These are phyloP conservation scores for Globisporangium barbulae DNA, from an alignment of 352 stramenopile genomes.

Conservation along the genomic window DNA sequence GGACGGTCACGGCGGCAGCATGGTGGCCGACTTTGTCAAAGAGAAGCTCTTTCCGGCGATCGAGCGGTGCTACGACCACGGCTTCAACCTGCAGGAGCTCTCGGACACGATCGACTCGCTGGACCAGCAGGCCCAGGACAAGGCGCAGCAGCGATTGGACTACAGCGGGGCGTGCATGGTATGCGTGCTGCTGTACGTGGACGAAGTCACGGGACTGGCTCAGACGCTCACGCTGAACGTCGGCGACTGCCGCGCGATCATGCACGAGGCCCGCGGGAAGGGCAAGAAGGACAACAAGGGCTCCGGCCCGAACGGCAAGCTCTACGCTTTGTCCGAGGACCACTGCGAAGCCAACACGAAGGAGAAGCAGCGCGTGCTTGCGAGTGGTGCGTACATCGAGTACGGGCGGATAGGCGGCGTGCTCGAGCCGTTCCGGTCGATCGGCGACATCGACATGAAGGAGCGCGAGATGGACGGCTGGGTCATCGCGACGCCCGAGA, in stretches of 20 bases:
- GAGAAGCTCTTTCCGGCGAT: slow-evolving; percentile 43
- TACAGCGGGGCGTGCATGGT: slow-evolving; percentile 67
- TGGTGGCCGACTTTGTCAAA: slow-evolving; percentile 57
- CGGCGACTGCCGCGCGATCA: slow-evolving; percentile 68
- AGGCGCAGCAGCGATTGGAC: slow-evolving; percentile 38
- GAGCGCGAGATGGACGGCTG: slow-evolving; percentile 62
- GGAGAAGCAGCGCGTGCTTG: slow-evolving; percentile 58
- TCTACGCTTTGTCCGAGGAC: slow-evolving; percentile 49
- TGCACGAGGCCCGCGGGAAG: slow-evolving; percentile 29
- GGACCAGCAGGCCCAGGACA: slow-evolving; percentile 38
- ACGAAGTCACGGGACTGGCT: slow-evolving; percentile 28
- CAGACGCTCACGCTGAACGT: slow-evolving; percentile 66
- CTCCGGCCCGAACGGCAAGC: slow-evolving; percentile 11
- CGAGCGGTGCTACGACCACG: slow-evolving; percentile 33
- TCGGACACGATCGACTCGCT: slow-evolving; percentile 43
- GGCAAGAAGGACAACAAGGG: slow-evolving; percentile 19
- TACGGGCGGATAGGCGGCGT: slow-evolving; percentile 73
- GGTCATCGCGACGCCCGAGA: slow-evolving; percentile 71
- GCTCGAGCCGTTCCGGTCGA: slow-evolving; percentile 77
- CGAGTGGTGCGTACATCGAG: slow-evolving; percentile 62
- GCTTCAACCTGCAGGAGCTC: slow-evolving; percentile 32
- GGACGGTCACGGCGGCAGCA: slow-evolving; percentile 65
- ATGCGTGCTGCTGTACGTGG: slow-evolving; percentile 46
- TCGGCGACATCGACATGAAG: slow-evolving; percentile 87
- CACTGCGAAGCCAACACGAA: slow-evolving; percentile 62